Base-by-base conservation (phyloP, 441 rosid genomes). In the Pelargonium cotyledonis region DNA sequence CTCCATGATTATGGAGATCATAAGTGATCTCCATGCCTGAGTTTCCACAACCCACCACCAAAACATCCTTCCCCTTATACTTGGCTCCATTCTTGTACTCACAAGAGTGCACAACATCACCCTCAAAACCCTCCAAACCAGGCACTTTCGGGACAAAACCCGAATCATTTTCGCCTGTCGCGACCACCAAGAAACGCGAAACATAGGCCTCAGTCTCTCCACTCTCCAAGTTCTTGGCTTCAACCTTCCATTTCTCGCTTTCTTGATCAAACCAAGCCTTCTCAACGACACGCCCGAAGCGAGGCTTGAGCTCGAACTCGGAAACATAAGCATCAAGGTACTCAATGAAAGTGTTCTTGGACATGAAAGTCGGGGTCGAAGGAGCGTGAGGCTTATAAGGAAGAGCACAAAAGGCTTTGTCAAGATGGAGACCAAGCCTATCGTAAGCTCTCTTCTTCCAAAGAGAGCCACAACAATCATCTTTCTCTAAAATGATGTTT, bases 361-460 rank as follows among this genome's bases (percentile, higher is more conserved):
- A 67, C 1, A 81, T 62, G 68, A 70, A 84, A 44, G 80, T 77
- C 1, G 88, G 80, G 76, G 62, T 73, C 3, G 53, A 3, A 6
- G 69, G 14, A 0, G 84, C 75, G 58, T 63, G 65, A 8, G 81
- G 80, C 82, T 73, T 76, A 71, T 70, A 72, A 0, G 87, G 91
- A 11, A 86, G 81, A 6, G 79, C 61, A 11, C 87, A 86, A 4
- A 75, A 82, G 60, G 80, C 70, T 68, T 86, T 86, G 5, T 80
- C 80, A 10, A 85, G 72, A 68, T 85, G 91, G 10, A 86, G 68
- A 26, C 77, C 73, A 19, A 86, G 66, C 8, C 87, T 80, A 63
- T 85, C 85, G 44, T 85, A 86, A 3, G 89, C 64, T 64, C 84
- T 57, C 35, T 79, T 86, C 61, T 76, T 82, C 91, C 91, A 86